These are phyloP conservation scores for Solanum bukasovii DNA, from an alignment of 257 asterid genomes.

Conservation along the genomic window DNA sequence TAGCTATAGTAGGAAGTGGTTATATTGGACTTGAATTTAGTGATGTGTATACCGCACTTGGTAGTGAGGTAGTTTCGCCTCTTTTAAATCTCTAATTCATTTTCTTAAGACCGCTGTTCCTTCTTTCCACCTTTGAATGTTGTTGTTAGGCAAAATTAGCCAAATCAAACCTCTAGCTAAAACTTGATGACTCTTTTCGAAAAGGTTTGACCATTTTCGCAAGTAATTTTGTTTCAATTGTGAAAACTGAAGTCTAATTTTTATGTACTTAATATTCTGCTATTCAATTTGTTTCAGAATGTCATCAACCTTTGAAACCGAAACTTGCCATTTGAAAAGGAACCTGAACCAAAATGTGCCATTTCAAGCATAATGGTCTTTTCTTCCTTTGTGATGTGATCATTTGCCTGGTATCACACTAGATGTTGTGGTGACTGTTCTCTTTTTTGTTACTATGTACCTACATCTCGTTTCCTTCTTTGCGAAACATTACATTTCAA, in stretches of 20 bases:
- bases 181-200: background rate
- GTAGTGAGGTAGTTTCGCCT: constrained; percentile 63
- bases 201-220: background rate
- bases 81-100: constrained; percentile 3
- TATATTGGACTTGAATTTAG: constrained; percentile 96
- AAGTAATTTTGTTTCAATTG: background rate
- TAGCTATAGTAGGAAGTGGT: constrained; percentile 97
- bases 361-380: background rate
- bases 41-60: constrained; percentile 95
- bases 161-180: background rate
- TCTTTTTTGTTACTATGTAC: background rate
- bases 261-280: background rate
- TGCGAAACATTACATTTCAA: background rate
- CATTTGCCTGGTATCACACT: background rate
- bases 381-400: background rate
- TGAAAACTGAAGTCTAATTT: background rate
- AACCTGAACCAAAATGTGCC: background rate
- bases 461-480: background rate
- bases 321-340: background rate
- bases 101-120: background rate
- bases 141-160: background rate
- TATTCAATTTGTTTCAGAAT: background rate
- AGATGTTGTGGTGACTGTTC: background rate
- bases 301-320: background rate
- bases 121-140: background rate